phyloP scores from a whole-genome alignment of 805 yeast genomes.

The Huiozyma sinensis region DNA sequence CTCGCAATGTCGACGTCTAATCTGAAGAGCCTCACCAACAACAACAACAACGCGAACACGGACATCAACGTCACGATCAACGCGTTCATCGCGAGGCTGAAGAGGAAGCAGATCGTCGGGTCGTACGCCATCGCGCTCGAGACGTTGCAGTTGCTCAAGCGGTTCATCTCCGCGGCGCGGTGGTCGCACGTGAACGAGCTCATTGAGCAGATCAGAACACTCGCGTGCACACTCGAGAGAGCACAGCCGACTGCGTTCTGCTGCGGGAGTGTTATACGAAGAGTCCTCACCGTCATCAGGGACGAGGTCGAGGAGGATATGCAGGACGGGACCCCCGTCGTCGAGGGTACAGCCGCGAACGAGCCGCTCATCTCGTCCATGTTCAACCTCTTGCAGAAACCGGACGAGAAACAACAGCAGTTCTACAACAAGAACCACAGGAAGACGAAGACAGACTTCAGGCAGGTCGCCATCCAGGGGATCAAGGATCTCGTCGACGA shows the following conservation, averaged over 20 bases:
- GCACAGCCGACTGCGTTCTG: slow-evolving; percentile 88
- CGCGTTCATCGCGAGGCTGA: slow-evolving; percentile 45
- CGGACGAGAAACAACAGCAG: slow-evolving; percentile 17
- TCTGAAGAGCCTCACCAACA: not conserved
- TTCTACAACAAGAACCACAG: slow-evolving; percentile 2
- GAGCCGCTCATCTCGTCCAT: slow-evolving; percentile 65
- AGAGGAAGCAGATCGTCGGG: slow-evolving; percentile 75
- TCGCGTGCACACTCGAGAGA: slow-evolving; percentile 57
- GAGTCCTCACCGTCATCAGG: slow-evolving; percentile 76
- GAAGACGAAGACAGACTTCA: slow-evolving; percentile 43
- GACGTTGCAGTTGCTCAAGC: slow-evolving; percentile 75
- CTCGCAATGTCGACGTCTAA: not conserved
- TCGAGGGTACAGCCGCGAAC: not conserved
- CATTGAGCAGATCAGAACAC: slow-evolving; percentile 55
- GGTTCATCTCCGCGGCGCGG: slow-evolving; percentile 80
- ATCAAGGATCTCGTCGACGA: slow-evolving; percentile 89
- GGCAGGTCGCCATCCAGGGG: slow-evolving; percentile 83
- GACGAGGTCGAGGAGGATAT: slow-evolving; percentile 64
- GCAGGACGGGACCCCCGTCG: slow-evolving; percentile 7
- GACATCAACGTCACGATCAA: slow-evolving; percentile 13
- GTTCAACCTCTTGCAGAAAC: slow-evolving; percentile 72
- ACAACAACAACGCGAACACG: not conserved
- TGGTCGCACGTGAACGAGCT: slow-evolving; percentile 75
- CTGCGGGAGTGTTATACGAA: slow-evolving; percentile 81
- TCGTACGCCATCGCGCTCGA: slow-evolving; percentile 77